Base-by-base conservation (phyloP, 768 basidiomycete species). In the Auricularia auricula-judae region DNA sequence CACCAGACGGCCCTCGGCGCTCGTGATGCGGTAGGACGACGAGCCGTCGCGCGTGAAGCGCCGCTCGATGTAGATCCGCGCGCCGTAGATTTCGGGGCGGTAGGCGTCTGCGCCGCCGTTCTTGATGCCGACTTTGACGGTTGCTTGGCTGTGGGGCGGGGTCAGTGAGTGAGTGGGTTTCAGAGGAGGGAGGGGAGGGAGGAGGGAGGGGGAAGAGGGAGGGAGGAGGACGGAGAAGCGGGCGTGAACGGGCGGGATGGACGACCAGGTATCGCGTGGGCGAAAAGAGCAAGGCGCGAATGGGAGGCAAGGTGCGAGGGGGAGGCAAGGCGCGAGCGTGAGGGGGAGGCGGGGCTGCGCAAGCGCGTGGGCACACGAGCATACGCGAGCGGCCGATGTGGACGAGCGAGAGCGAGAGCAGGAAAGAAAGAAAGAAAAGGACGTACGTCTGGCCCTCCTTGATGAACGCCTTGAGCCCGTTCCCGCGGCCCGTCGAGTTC, bases 21-120 rank as follows among this genome's bases (percentile, higher is more conserved):
- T 81, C 77, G 83, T 87, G 72, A 98, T 91, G 74, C 88, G 93
- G 87, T 93, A 98, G 0, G 81, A 77, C 0, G 87, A 86, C 2
- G 77, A 73, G 4, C 93, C 93, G 18, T 91, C 86, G 69, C 84
- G 87, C 36, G 82, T 85, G 70, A 98, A 91, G 36, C 80, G 76
- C 53, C 97, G 89, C 21, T 88, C 88, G 71, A 99, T 86, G 60
- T 86, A 77, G 68, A 99, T 97, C 39, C 84, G 85, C 64, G 86
- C 84, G 5, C 93, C 93, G 68, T 93, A 99, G n/a, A 88, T 81
- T 42, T 90, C 81, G 18, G 84, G 88, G 64, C 85, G 86, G 77
- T 82, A 98, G 1, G 96, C 93, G 69, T 97, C 94, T 18, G 88
- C 85, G 2, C 97, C 97, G 67, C 88, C 83, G 71, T 99, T 99